phyloP scores from a whole-genome alignment of 176 grass and related monocot genomes.

The Secale cereale region DNA sequence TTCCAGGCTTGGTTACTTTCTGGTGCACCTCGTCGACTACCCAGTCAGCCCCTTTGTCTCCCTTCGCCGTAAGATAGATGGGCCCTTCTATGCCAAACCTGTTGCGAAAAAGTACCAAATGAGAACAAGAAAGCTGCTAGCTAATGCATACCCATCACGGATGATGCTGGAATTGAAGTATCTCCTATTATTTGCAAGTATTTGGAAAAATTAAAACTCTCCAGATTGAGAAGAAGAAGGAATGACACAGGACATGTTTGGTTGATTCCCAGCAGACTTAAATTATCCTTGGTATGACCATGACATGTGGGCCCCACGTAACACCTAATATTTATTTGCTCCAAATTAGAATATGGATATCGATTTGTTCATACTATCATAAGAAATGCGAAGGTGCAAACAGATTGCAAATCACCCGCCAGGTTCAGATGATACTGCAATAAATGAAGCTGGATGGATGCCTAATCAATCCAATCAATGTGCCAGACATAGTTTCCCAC shows the following conservation, averaged over 20 bases:
- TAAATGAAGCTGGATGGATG: not conserved
- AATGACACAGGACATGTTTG: not conserved
- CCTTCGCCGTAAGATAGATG: constrained; percentile 74
- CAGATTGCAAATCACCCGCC: not conserved
- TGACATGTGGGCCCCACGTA: not conserved
- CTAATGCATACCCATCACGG: not conserved
- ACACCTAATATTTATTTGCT: too few species aligned
- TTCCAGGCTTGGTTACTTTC: constrained; percentile 65
- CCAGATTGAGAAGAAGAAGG: not conserved
- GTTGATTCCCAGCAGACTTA: not conserved
- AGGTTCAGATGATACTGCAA: not conserved
- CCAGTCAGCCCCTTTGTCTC: constrained; percentile 83
- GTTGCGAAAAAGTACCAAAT: not conserved
- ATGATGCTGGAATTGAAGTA: not conserved
- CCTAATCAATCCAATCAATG: not conserved
- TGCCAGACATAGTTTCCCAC: not conserved
- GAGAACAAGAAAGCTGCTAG: not conserved
- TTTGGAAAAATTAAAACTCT: not conserved
- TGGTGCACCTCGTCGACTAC: constrained; percentile 90
- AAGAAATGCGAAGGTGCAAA: not conserved
- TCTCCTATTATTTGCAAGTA: not conserved
- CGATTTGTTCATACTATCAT: not conserved
- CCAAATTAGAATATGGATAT: not conserved
- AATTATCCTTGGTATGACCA: not conserved
- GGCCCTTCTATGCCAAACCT: constrained; percentile 98